phyloP scores from a whole-genome alignment of 768 basidiomycete genomes.

The Tricholoma saponaceum region DNA sequence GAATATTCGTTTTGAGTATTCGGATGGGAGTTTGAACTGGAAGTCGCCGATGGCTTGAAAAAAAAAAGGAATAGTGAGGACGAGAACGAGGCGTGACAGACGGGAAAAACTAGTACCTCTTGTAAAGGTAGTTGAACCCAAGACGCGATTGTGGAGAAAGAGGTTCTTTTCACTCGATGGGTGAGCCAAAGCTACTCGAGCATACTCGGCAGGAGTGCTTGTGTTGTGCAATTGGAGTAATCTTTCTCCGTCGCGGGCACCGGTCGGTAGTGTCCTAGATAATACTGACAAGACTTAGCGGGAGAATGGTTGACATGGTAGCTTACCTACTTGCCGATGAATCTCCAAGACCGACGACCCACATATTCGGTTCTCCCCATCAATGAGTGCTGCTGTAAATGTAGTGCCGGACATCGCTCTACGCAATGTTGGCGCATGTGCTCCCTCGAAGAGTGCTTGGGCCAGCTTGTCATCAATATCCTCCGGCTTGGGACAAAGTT shows the following conservation, averaged over 20 bases:
- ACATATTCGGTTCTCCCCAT: not conserved
- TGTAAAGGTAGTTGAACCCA: constrained; percentile 9
- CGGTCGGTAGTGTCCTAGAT: not conserved
- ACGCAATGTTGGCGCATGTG: not conserved
- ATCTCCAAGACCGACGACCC: constrained; percentile 3
- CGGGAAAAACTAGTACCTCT: constrained; percentile 4
- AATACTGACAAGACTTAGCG: not conserved
- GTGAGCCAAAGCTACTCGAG: not conserved
- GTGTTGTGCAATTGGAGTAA: not conserved
- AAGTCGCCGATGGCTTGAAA: constrained; percentile 14
- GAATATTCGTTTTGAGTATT: constrained; percentile 5
- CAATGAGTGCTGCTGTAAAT: not conserved
- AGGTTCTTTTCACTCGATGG: not conserved
- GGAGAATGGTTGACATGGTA: not conserved
- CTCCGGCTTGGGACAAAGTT: not conserved
- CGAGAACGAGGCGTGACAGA: not conserved
- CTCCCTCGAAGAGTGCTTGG: not conserved
- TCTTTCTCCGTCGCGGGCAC: not conserved
- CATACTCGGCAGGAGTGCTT: not conserved
- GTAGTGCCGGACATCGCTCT: not conserved
- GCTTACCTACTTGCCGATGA: not conserved
- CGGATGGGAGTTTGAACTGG: constrained; percentile 9
- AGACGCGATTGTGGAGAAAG: not conserved
- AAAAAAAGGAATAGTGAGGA: not conserved
- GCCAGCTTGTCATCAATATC: not conserved